phyloP scores from a whole-genome alignment of 306 rosid species.

The Prunus davidiana region DNA sequence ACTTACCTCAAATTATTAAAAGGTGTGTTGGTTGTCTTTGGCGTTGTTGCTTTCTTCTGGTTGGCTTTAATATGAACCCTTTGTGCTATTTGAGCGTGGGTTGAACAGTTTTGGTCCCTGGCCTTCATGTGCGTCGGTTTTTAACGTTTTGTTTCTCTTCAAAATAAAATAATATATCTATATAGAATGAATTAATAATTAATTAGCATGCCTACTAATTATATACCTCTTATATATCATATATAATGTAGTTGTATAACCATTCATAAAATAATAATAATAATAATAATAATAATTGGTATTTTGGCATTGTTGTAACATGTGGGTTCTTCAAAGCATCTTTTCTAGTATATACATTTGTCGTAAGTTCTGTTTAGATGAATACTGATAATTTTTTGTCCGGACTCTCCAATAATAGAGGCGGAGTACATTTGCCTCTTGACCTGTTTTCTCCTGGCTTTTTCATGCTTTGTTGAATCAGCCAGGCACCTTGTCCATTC shows the following conservation, averaged over 20 bases:
- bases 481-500: conserved; percentile 65
- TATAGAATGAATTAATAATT: not conserved
- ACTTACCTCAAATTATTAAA: too few relatives aligned
- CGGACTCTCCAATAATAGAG: not conserved
- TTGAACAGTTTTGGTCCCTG: not conserved
- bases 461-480: conserved; percentile 70
- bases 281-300: too few relatives aligned
- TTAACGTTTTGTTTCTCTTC: too few relatives aligned
- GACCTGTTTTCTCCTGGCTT: conserved; percentile 61
- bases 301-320: not conserved
- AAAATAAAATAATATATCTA: too few relatives aligned
- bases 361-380: not conserved
- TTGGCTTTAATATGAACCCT: not conserved
- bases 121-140: too few relatives aligned
- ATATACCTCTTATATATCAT: too few relatives aligned
- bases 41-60: not conserved
- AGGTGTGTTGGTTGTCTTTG: not conserved
- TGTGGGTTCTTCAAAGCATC: not conserved
- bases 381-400: not conserved
- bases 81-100: not conserved
- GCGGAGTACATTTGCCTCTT: conserved; percentile 42
- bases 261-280: too few relatives aligned
- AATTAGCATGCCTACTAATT: not conserved
- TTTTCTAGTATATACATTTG: too few relatives aligned
- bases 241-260: too few relatives aligned